Base-by-base conservation (phyloP, 805 yeast species). In the Suhomyces sp. region DNA sequence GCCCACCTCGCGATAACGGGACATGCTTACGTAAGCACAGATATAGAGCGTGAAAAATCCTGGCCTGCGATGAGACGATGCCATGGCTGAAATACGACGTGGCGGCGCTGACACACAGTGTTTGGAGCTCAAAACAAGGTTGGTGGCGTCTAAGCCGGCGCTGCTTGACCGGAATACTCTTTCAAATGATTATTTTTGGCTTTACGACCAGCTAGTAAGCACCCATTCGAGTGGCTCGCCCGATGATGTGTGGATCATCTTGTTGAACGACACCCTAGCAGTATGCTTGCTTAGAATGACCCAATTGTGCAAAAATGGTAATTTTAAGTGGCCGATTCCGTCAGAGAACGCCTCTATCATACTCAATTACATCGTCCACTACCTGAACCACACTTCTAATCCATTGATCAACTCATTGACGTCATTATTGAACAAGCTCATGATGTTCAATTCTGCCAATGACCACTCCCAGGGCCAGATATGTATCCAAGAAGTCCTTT, bases 381-480 rank as follows among this genome's bases (percentile, higher is more conserved):
- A 81, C 64, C 85, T 91, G 84, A 83, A 82, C 50, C 88, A 85
- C 48, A 80, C 88, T 1, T 85, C 87, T 4, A 83, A 88, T 2
- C 85, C 96, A 0, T 66, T 88, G 26, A 83, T 86, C 5, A 88
- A 87, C 61, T 85, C 96, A 0, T 65, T 89, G 49, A 79, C 76
- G 51, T 88, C 83, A 31, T 62, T 90, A 46, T 79, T 90, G 47
- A 50, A 65, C 2, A 89, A 86, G 58, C 61, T 86, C 48, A 64
- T 86, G 9, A 55, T 60, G 1, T 71, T 83, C 41, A 70, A 70
- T 33, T 55, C 57, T 15, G 55, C 69, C 45, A 58, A 62, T 15
- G 19, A 23, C 24, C 33, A 38, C 24, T 6, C 13, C 5, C 9
- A 15, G 23, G n/a, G 24, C 23, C 42, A 38, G n/a, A 19, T 13